Base-by-base conservation (phyloP, 2,329 filamentous ascomycete species). In the Knufia fluminis region DNA sequence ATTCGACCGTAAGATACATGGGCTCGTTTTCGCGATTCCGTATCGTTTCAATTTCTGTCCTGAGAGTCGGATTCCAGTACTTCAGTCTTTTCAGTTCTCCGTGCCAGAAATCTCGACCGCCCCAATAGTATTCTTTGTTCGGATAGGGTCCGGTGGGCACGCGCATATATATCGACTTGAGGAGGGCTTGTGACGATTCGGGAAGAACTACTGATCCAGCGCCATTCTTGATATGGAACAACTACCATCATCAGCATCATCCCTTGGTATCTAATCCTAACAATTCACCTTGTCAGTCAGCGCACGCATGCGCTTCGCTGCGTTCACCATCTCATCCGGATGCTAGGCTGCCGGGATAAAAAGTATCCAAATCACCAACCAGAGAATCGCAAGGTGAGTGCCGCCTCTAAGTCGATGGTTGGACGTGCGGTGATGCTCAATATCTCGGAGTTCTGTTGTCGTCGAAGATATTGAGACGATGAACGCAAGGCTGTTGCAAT, bases 51-150 rank as follows among this genome's bases (percentile, higher is more conserved):
- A 60, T 79, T 52, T 86, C 82, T 77, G 97, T 94, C 38, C 84
- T 80, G 40, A 96, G 68, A 10, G 80, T 71, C 0, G 92, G 92
- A 66, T 98, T 98, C 75, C 94, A 85, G 72, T 83, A 98, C 75
- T 98, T 96, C 58, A 98, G 75, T 50, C 87, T 80, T 19, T 87
- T 86, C 42, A 97, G 81, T 64, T 82, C 84, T 53, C 82, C 74
- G 56, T 78, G 80, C 86, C 88, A 95, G 77, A 98, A 96, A 71
- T 87, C 87, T 62, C 90, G 94, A 57, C 64, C 63, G 40, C 66
- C 67, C 52, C 60, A 60, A 55, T 71, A 66, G 54, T 67, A 66
- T 53, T 68, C 70, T 2, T 39, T 40, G 46, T 54, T 61, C 20
- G 68, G 67, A 54, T 71, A 72, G 55, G 67, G 68, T 42, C 51